Evolutionary conservation across 202 grass and related monocot genomes (phyloP), one percentile per base, ranked within the genome.

Genomic region (Sporobolus alterniflorus): DNA sequence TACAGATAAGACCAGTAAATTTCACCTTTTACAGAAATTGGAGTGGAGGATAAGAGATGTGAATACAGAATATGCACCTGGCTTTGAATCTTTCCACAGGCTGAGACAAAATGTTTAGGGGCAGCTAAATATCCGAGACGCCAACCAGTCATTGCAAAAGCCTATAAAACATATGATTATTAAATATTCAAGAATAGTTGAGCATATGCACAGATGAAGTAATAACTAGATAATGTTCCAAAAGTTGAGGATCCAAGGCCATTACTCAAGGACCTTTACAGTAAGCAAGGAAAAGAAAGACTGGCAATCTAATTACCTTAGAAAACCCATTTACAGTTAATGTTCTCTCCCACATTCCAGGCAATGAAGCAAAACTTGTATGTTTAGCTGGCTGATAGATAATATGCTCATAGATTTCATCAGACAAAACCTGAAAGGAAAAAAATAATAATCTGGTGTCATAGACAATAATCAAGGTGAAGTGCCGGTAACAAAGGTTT

Each of bases 111-210:
- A 88, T 97, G 87, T 81, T 92, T 94, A 40, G 92, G 92, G 80
- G 87, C 82, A 68, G 94, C 94, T 82, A 97, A 85, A 63, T 97
- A 97, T 69, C 94, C 94, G 31, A 97, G 94, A 88, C 94, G 79
- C 94, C 92, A 97, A 64, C 94, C 94, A 36, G 92, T 97, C 94
- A 94, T 97, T 68, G 94, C 94, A 92, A 97, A 97, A 84, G 92
- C 94, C 94, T 97, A 64, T 8, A 82, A 85, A 90, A 74, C 18
- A 47, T 57, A 47, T 31, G 0, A 17, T 48, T 54, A 48, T 84
- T 64, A 81, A 25, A 76, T 80, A 69, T 44, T 63, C 5, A 48
- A 82, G n/a, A 77, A 65, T 44, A 73, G 57, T 6, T 24, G 60
- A 68, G 30, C 59, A 51, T 68, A 83, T 42, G 6, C 60, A 85